Conservation (phyloP, 345 rosid genomes). For the Kernera saxatilis region DNA sequence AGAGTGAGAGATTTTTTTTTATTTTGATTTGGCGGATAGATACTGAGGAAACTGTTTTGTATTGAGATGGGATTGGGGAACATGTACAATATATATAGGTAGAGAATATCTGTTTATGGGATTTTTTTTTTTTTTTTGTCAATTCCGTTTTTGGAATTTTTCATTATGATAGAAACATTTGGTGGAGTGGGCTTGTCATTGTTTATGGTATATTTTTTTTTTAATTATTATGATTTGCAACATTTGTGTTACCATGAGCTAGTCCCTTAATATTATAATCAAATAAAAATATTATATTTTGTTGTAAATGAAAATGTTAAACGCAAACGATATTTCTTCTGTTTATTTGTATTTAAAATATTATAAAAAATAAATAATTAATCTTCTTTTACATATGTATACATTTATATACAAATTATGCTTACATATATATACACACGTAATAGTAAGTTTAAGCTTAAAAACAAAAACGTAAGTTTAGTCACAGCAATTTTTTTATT, state of each 20-base stretch:
- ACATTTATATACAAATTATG: neutral
- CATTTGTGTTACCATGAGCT: too few relatives aligned
- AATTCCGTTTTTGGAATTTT: too few relatives aligned
- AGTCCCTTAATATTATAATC: too few relatives aligned
- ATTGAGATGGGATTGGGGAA: slow-evolving; percentile 8
- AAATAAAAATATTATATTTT: neutral
- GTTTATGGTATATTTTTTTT: neutral
- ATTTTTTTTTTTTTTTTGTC: too few relatives aligned
- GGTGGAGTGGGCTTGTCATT: neutral
- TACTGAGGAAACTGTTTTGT: neutral
- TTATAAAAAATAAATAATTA: neutral
- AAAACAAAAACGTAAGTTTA: too few relatives aligned
- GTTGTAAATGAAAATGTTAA: neutral
- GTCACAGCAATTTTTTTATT: too few relatives aligned
- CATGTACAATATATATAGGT: neutral
- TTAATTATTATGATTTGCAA: too few relatives aligned
- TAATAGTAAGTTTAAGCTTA: too few relatives aligned
- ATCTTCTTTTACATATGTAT: neutral
- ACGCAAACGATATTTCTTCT: neutral
- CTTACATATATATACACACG: too few relatives aligned
- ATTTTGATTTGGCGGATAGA: neutral
- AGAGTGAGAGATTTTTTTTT: neutral
- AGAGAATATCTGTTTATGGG: neutral
- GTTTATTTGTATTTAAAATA: neutral
- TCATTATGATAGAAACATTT: neutral